A percentile compares a stretch with the other conserved stretches of the same genome.
phyloP scores from a whole-genome alignment of 2,329 filamentous ascomycete genomes.

The Exophiala oligosperma region DNA sequence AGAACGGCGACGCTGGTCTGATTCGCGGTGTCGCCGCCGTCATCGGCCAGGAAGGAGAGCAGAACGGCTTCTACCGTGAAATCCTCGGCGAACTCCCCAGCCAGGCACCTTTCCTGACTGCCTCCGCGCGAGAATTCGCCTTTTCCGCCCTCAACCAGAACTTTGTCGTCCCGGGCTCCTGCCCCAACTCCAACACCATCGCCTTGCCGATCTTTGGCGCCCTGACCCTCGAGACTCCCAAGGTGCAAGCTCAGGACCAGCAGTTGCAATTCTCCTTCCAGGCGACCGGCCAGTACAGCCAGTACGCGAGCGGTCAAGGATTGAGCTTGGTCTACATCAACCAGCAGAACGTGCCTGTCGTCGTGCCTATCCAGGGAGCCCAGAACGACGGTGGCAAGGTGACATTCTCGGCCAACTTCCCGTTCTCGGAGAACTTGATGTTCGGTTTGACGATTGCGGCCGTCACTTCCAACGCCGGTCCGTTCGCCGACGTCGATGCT shows the following conservation, averaged over 20 bases:
- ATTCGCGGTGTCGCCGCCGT: constrained; percentile 61
- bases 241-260: constrained; percentile 35
- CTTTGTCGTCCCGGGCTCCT: constrained; percentile 61
- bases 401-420: constrained; percentile 36
- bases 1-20: constrained; percentile 55
- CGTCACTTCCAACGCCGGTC: constrained; percentile 33
- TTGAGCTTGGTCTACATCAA: constrained; percentile 41
- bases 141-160: constrained; percentile 62
- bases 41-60: constrained; percentile 73
- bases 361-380: constrained; percentile 32
- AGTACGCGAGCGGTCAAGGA: constrained; percentile 25
- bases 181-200: constrained; percentile 52
- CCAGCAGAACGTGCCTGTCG: constrained; percentile 40
- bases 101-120: constrained; percentile 68
- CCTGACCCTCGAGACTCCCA: constrained; percentile 36
- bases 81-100: constrained; percentile 59
- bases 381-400: constrained; percentile 23
- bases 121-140: constrained; percentile 61
- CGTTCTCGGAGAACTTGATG: constrained; percentile 36
- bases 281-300: constrained; percentile 28
- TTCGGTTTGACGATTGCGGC: constrained; percentile 43
- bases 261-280: constrained; percentile 52
- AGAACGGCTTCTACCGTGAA: constrained; percentile 68
- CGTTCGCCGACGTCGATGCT: constrained; percentile 34
- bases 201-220: constrained; percentile 47